Evolutionary conservation across 2,329 filamentous ascomycete species (phyloP).

Genomic region (Periconia macrospinosa): DNA sequence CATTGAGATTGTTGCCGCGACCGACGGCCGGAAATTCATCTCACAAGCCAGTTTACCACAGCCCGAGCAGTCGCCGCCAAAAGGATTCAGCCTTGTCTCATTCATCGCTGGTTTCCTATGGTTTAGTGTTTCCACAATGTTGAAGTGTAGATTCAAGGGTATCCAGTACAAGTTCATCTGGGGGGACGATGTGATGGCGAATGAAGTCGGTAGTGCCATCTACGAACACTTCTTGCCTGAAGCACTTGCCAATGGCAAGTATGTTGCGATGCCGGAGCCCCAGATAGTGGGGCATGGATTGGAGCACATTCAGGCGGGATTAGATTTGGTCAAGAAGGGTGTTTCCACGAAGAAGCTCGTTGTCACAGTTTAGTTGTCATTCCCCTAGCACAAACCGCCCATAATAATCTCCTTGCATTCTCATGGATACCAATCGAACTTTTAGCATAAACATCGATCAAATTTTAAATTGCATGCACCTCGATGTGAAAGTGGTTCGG

Average conservation of each 20-base stretch:
- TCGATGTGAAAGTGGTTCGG: too few species aligned
- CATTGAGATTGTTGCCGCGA: constrained; percentile 10
- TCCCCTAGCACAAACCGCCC: too few species aligned
- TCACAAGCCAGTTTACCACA: constrained; percentile 5
- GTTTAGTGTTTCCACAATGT: constrained; percentile 10
- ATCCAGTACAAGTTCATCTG: constrained; percentile 12
- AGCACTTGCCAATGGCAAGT: not conserved
- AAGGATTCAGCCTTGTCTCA: constrained; percentile 5
- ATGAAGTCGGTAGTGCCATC: not conserved
- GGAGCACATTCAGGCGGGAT: not conserved
- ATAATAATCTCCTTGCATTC: too few species aligned
- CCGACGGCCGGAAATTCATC: constrained; percentile 13
- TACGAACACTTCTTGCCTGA: not conserved
- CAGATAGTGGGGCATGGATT: not conserved
- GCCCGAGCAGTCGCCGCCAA: constrained; percentile 2
- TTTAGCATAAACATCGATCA: too few species aligned
- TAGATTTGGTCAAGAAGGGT: not conserved
- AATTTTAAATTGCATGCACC: too few species aligned
- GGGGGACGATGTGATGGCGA: not conserved
- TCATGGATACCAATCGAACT: too few species aligned
- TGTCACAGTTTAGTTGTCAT: not conserved
- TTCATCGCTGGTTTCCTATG: constrained; percentile 8
- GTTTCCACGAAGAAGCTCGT: not conserved
- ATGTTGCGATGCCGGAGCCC: not conserved
- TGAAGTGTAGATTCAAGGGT: constrained; percentile 13